These are phyloP conservation scores for Massospora cicadina DNA, from an alignment of 371 early-diverging fungal species.

Conservation along the genomic window DNA sequence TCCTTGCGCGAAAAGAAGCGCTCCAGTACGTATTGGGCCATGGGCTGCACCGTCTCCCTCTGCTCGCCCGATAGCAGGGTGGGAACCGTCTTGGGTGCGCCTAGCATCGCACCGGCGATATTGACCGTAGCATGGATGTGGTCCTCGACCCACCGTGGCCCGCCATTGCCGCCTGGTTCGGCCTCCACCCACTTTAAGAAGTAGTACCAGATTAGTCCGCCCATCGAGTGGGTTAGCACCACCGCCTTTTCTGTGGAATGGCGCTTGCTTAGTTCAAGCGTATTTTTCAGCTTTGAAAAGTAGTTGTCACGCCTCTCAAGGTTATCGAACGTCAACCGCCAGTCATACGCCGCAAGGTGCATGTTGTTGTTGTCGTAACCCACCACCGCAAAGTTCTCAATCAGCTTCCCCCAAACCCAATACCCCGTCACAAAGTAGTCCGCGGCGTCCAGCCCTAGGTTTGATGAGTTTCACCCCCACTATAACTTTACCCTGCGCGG, in stretches of 20 bases:
- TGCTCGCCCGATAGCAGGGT: conserved; percentile 67
- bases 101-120: conserved; percentile 77
- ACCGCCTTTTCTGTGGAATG: conserved; percentile 37
- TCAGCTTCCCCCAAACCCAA: conserved; percentile 74
- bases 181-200: conserved; percentile 87
- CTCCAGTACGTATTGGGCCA: conserved; percentile 59
- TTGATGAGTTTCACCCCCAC: not conserved
- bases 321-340: conserved; percentile 72
- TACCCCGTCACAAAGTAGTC: conserved; percentile 88
- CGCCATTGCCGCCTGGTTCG: conserved; percentile 51
- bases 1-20: conserved; percentile 67
- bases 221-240: conserved; percentile 49
- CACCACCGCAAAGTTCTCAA: conserved; percentile 63
- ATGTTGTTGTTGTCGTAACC: conserved; percentile 82
- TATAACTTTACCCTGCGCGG: conserved; percentile 42
- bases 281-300: conserved; percentile 58
- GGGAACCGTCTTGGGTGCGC: conserved; percentile 70
- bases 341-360: conserved; percentile 81
- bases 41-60: conserved; percentile 69
- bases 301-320: conserved; percentile 72
- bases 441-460: conserved; percentile 64
- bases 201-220: conserved; percentile 52
- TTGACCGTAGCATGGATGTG: conserved; percentile 70
- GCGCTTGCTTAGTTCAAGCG: conserved; percentile 43
- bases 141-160: conserved; percentile 56